phyloP scores from a whole-genome alignment of 768 basidiomycete species.

The Lactarius sanguifluus region DNA sequence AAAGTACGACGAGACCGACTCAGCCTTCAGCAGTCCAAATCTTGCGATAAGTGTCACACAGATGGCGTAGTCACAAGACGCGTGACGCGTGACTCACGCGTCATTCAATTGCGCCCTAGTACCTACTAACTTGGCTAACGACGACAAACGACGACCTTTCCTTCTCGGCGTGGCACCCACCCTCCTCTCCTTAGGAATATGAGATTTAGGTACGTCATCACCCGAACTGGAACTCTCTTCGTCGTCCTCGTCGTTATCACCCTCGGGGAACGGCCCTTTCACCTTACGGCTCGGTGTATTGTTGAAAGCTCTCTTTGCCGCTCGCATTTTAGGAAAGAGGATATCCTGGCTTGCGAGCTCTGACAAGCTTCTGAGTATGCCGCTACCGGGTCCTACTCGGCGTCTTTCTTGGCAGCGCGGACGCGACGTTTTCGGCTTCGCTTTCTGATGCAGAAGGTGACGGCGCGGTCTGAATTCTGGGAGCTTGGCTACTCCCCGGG shows the following conservation, averaged over 20 bases:
- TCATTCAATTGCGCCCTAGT: not conserved
- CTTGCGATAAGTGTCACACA: slow-evolving; percentile 8
- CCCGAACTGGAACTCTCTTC: slow-evolving; percentile 27
- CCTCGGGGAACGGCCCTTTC: slow-evolving; percentile 6
- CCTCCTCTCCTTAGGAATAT: slow-evolving; percentile 29
- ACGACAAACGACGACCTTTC: slow-evolving; percentile 21
- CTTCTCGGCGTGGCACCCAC: slow-evolving; percentile 12
- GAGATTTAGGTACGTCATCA: slow-evolving; percentile 21
- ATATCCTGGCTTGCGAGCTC: slow-evolving; percentile 18
- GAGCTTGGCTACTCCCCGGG: slow-evolving; percentile 27
- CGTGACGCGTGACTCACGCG: slow-evolving; percentile 18
- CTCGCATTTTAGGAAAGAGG: slow-evolving; percentile 19
- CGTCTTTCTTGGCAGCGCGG: slow-evolving; percentile 15
- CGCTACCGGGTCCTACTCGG: not conserved
- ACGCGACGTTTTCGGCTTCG: slow-evolving; percentile 7
- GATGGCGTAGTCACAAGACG: slow-evolving; percentile 9
- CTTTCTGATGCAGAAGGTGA: slow-evolving; percentile 22
- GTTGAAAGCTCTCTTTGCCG: slow-evolving; percentile 2
- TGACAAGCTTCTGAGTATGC: slow-evolving; percentile 18
- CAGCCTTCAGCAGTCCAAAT: not conserved
- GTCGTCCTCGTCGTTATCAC: slow-evolving; percentile 16
- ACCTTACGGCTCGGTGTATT: slow-evolving; percentile 8
- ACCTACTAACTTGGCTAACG: slow-evolving; percentile 6
- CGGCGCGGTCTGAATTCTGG: not conserved
- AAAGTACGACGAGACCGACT: not conserved